Evolutionary conservation across 441 rosid genomes (phyloP).

Genomic region (Populus hybrid): DNA sequence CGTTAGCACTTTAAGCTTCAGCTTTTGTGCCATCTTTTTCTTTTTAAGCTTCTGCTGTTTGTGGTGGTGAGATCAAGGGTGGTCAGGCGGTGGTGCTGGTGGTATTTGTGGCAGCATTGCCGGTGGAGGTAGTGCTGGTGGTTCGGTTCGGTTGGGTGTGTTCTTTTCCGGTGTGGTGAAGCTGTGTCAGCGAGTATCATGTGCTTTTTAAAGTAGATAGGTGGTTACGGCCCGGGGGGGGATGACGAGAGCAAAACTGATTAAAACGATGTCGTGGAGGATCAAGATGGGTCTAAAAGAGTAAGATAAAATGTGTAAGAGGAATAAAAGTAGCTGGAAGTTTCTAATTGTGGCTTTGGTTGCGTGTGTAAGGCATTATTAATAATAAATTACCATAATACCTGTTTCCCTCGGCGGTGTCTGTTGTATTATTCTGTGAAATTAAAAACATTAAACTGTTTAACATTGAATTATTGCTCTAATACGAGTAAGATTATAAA

Average conservation of each 20-base stretch:
- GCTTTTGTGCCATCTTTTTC: conserved; percentile 44
- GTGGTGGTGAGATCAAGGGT: not conserved
- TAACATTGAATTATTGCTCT: too few species aligned
- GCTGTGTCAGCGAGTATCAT: not conserved
- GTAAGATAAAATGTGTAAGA: too few species aligned
- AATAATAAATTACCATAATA: too few species aligned
- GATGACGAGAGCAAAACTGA: not conserved
- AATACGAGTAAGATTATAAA: too few species aligned
- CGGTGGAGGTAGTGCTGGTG: conserved; percentile 14
- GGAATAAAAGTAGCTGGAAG: conserved; percentile 16
- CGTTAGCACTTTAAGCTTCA: conserved; percentile 50
- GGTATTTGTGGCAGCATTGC: conserved; percentile 21
- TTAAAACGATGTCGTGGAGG: not conserved
- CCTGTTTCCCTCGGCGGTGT: too few species aligned
- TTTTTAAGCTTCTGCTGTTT: not conserved
- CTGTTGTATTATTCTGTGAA: too few species aligned
- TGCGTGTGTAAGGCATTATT: conserved; percentile 8
- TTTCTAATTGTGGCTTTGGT: conserved; percentile 2
- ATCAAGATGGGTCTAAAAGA: too few species aligned
- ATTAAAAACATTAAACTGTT: too few species aligned
- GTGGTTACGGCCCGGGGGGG: not conserved
- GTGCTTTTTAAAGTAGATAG: not conserved
- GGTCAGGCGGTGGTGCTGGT: not conserved
- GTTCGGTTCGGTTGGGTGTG: not conserved
- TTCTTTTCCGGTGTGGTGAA: not conserved